Percentiles rank a stretch among this genome's conserved stretches.
Evolutionary conservation across 208 protist genomes (phyloP).

Genomic region (Perkinsela sp.): DNA sequence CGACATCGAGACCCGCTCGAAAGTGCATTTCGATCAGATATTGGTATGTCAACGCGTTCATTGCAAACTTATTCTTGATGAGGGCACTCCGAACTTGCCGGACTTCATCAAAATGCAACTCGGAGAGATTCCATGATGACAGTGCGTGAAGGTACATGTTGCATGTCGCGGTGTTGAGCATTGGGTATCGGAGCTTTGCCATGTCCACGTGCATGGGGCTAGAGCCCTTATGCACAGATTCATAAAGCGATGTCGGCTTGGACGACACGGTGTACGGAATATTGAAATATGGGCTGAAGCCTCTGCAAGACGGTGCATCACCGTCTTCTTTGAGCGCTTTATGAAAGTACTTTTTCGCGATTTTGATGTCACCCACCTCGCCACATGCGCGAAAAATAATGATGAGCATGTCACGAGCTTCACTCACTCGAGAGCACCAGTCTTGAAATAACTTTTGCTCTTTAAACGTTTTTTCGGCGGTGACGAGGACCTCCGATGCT

Average conservation of each 20-base stretch:
- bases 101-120: not conserved
- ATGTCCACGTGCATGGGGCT: not conserved
- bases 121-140: not conserved
- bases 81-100: not conserved
- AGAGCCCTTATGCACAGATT: not conserved
- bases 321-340: not conserved
- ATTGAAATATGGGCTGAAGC: not conserved
- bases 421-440: not conserved
- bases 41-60: constrained; percentile 32
- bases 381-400: not conserved
- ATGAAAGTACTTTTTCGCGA: not conserved
- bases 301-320: not conserved
- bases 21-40: constrained; percentile 45
- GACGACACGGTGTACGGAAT: not conserved
- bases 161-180: not conserved
- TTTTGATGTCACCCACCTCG: not conserved
- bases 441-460: not conserved
- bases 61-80: constrained; percentile 6
- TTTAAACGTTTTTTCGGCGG: not conserved
- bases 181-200: not conserved
- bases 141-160: not conserved
- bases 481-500: not conserved
- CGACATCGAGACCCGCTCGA: constrained; percentile 23
- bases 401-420: not conserved
- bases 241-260: not conserved